These are phyloP conservation scores for Neonectria hederae DNA, from an alignment of 2,329 filamentous ascomycete genomes.

Conservation along the genomic window DNA sequence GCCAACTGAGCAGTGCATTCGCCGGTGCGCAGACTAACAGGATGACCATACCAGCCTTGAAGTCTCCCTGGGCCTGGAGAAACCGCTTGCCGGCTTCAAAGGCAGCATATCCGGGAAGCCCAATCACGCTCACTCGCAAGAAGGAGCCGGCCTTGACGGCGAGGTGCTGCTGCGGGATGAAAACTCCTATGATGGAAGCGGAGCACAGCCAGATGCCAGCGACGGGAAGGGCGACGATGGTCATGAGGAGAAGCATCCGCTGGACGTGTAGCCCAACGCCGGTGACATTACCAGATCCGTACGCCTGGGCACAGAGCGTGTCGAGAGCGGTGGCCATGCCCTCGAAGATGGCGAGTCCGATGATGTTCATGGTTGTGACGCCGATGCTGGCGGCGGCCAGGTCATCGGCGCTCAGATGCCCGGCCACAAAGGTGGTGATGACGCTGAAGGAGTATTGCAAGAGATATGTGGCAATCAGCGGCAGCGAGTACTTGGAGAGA, in stretches of 20 bases:
- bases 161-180: slow-evolving; percentile 58
- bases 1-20: slow-evolving; percentile 60
- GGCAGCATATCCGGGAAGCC: slow-evolving; percentile 61
- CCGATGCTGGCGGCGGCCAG: slow-evolving; percentile 62
- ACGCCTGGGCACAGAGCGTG: slow-evolving; percentile 39
- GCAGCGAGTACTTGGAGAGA: slow-evolving; percentile 47
- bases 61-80: slow-evolving; percentile 64
- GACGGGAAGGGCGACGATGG: slow-evolving; percentile 57
- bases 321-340: slow-evolving; percentile 43
- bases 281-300: slow-evolving; percentile 52
- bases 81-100: slow-evolving; percentile 66
- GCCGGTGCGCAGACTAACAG: slow-evolving; percentile 58
- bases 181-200: slow-evolving; percentile 54
- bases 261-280: slow-evolving; percentile 63
- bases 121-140: slow-evolving; percentile 57
- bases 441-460: slow-evolving; percentile 63
- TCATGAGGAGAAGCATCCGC: slow-evolving; percentile 61
- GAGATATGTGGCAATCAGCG: slow-evolving; percentile 62
- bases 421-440: slow-evolving; percentile 61
- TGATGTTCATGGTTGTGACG: slow-evolving; percentile 63
- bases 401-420: slow-evolving; percentile 62
- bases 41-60: slow-evolving; percentile 58
- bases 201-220: slow-evolving; percentile 59
- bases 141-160: slow-evolving; percentile 60
- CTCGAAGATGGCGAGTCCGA: slow-evolving; percentile 56